Percentiles rank a stretch among this genome's conserved stretches.
Evolutionary conservation across 495 filamentous ascomycete species (phyloP).

Genomic region (Trichoderma reesei): DNA sequence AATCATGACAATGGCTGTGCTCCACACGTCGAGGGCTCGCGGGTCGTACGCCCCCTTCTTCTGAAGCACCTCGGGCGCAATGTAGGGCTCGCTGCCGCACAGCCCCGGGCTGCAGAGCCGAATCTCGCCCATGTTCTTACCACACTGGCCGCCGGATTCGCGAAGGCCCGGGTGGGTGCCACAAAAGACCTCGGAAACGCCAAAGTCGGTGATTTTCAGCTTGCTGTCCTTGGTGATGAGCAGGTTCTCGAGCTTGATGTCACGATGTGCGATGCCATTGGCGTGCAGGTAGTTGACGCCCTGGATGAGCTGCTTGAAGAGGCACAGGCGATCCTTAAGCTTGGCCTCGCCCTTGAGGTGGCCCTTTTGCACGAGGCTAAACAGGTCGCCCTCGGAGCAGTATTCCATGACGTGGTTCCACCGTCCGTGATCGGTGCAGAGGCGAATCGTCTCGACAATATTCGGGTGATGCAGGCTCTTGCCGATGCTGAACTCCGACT

Average conservation of each 20-base stretch:
- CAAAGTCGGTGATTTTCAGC: conserved; percentile 76
- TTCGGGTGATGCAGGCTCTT: conserved; percentile 71
- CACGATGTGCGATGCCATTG: conserved; percentile 68
- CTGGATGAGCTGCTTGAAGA: conserved; percentile 72
- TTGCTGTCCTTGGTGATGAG: conserved; percentile 58
- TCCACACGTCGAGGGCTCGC: conserved; percentile 68
- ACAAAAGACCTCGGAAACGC: conserved; percentile 64
- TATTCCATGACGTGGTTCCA: conserved; percentile 87
- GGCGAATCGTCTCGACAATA: conserved; percentile 60
- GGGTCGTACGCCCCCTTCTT: conserved; percentile 63
- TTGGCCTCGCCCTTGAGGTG: conserved; percentile 51
- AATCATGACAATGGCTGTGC: conserved; percentile 63
- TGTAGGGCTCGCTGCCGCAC: conserved; percentile 67
- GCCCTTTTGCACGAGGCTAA: conserved; percentile 51
- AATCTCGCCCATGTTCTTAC: conserved; percentile 54
- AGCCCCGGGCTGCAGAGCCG: conserved; percentile 60
- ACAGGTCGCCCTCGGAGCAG: conserved; percentile 64
- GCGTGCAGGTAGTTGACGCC: conserved; percentile 60
- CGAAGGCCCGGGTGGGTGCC: conserved; percentile 62
- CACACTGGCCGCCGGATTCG: conserved; percentile 53
- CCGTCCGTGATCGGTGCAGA: conserved; percentile 54
- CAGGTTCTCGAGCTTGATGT: conserved; percentile 74
- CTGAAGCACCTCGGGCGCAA: conserved; percentile 64
- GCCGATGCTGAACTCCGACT: conserved; percentile 68
- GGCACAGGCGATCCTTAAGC: conserved; percentile 57